A percentile compares a stretch with the other conserved stretches of the same genome.
Conservation (phyloP, 148 eudicot genomes). For the Camellia sinensis region DNA sequence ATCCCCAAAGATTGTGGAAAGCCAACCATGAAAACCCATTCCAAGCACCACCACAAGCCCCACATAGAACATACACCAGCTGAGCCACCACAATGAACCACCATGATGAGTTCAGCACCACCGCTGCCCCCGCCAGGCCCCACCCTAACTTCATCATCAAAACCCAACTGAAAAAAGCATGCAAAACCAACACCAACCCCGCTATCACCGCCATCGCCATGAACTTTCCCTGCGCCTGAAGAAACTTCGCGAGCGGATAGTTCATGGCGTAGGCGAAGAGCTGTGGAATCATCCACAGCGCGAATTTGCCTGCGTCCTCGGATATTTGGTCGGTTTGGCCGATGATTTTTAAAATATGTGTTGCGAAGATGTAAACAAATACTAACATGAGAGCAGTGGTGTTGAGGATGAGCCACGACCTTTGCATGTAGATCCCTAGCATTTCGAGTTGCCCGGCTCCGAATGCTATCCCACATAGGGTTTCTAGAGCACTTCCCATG, state of each 20-base stretch:
- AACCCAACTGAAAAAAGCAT: slow-evolving; percentile 19
- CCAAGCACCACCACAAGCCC: slow-evolving; percentile 17
- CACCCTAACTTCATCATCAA: slow-evolving; percentile 18
- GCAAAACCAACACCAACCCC: background rate
- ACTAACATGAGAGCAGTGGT: slow-evolving; percentile 19
- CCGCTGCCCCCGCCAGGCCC: slow-evolving; percentile 23
- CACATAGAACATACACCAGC: background rate
- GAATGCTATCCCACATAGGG: slow-evolving; percentile 38
- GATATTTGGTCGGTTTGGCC: slow-evolving; percentile 30
- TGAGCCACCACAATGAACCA: slow-evolving; percentile 22
- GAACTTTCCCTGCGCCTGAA: slow-evolving; percentile 18
- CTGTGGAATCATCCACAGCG: slow-evolving; percentile 39
- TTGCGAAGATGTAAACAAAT: slow-evolving; percentile 31
- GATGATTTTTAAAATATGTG: slow-evolving; percentile 29
- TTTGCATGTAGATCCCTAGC: slow-evolving; percentile 41
- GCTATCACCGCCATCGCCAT: slow-evolving; percentile 13
- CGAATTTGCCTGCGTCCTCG: slow-evolving; percentile 23
- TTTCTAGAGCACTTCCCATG: slow-evolving; percentile 42
- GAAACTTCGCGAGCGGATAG: slow-evolving; percentile 23
- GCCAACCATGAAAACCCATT: slow-evolving; percentile 20
- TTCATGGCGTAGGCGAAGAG: slow-evolving; percentile 41
- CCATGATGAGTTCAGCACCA: slow-evolving; percentile 25
- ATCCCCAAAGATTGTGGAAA: slow-evolving; percentile 13
- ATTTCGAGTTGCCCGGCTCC: slow-evolving; percentile 35
- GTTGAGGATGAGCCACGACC: slow-evolving; percentile 37